A percentile compares a stretch with the other conserved stretches of the same genome.
phyloP scores from a whole-genome alignment of 768 basidiomycete genomes.

The Tylopilus cervinicoccineus region DNA sequence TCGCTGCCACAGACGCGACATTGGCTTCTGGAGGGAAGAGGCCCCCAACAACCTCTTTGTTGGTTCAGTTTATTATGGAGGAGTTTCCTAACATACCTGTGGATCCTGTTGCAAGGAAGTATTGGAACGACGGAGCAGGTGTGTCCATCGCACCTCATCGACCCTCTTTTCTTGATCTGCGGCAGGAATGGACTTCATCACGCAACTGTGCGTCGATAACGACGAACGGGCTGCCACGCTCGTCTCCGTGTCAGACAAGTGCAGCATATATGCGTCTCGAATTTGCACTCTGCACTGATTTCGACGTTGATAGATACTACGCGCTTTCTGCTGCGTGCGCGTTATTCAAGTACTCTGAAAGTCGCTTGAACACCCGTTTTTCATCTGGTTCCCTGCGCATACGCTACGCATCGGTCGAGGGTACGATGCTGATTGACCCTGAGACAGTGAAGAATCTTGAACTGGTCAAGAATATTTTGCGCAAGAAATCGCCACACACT shows the following conservation, averaged over 20 bases:
- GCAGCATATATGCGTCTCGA: conserved; percentile 34
- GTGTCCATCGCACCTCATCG: background rate
- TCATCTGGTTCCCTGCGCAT: conserved; percentile 67
- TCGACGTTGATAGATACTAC: conserved; percentile 60
- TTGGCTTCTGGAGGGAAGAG: conserved; percentile 43
- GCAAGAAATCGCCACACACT: conserved; percentile 66
- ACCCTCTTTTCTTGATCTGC: background rate
- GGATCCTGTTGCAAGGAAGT: conserved; percentile 70
- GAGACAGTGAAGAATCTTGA: conserved; percentile 89
- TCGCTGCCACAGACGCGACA: conserved; percentile 53
- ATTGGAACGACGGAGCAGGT: conserved; percentile 87
- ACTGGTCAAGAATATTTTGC: conserved; percentile 71
- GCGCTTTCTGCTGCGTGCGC: conserved; percentile 83
- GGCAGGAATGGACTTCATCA: conserved; percentile 73
- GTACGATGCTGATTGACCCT: conserved; percentile 92
- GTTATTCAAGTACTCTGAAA: conserved; percentile 81
- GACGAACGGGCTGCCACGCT: conserved; percentile 79
- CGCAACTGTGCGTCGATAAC: conserved; percentile 74
- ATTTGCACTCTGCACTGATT: conserved; percentile 4
- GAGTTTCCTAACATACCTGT: conserved; percentile 67
- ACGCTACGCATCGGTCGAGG: conserved; percentile 74
- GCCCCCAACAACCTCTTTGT: conserved; percentile 47
- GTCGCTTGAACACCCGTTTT: conserved; percentile 65
- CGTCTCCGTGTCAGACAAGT: conserved; percentile 79
- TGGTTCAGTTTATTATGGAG: conserved; percentile 69